Conservation (phyloP, 1,139 yeast species). For the Taphrina wiesneri region DNA sequence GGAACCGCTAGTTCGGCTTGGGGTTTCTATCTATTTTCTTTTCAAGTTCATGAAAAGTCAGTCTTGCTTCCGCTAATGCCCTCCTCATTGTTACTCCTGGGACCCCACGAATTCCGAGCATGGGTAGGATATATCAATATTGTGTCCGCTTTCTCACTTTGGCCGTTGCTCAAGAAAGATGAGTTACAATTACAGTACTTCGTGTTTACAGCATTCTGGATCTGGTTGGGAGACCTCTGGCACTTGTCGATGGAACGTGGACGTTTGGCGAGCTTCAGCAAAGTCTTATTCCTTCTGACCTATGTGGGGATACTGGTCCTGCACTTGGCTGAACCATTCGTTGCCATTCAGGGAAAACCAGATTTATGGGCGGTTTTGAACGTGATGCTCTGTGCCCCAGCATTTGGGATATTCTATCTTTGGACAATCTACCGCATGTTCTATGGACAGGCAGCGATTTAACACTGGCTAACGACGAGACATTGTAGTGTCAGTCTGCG, state of each 20-base stretch:
- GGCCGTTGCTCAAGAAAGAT: conserved; percentile 82
- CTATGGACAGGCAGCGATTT: background rate
- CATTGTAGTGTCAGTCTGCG: background rate
- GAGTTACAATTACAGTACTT: conserved; percentile 70
- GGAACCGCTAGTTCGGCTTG: conserved; percentile 81
- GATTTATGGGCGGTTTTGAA: conserved; percentile 85
- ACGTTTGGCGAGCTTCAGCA: conserved; percentile 42
- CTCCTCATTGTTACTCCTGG: conserved; percentile 64
- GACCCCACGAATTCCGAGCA: conserved; percentile 51
- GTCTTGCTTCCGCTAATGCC: conserved; percentile 87
- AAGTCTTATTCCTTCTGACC: conserved; percentile 43
- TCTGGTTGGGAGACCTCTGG: conserved; percentile 63
- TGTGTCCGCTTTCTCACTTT: conserved; percentile 75
- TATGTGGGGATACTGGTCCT: conserved; percentile 58
- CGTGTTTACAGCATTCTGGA: conserved; percentile 62
- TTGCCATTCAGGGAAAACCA: conserved; percentile 62
- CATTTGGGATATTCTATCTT: conserved; percentile 73
- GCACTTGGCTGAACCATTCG: conserved; percentile 57
- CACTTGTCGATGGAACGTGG: conserved; percentile 32
- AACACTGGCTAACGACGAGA: background rate
- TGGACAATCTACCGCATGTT: conserved; percentile 44
- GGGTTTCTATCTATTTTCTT: conserved; percentile 85
- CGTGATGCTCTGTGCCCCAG: conserved; percentile 69
- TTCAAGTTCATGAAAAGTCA: conserved; percentile 94
- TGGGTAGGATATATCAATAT: conserved; percentile 86